Evolutionary conservation across 306 rosid species (phyloP).

Genomic region (Ormosia semicastrata): DNA sequence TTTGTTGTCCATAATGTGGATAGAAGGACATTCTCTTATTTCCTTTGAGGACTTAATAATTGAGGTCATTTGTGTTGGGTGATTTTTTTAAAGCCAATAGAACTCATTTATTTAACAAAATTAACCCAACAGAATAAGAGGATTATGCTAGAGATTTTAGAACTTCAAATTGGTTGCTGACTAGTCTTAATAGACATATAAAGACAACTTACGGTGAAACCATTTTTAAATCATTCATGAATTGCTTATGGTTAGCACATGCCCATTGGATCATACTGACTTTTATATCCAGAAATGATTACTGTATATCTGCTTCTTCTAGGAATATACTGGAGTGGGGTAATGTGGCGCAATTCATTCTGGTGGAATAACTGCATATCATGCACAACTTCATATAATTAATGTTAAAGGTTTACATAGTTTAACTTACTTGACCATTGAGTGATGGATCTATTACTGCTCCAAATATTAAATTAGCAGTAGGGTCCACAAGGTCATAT

Average conservation of each 20-base stretch:
- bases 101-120: slow-evolving; percentile 4
- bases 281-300: not conserved
- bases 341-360: slow-evolving; percentile 6
- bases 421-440: slow-evolving; percentile 88
- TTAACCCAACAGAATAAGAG: not conserved
- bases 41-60: not conserved
- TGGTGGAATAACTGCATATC: not conserved
- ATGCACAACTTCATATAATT: slow-evolving; percentile 2
- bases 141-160: not conserved
- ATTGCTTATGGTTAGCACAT: not conserved
- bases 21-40: not conserved
- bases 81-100: not conserved
- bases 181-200: not conserved
- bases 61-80: not conserved
- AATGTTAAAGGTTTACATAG: not conserved
- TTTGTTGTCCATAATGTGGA: not conserved
- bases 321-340: not conserved
- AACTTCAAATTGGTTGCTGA: not conserved
- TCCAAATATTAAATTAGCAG: slow-evolving; percentile 95
- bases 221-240: not conserved
- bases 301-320: slow-evolving; percentile 8
- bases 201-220: not conserved
- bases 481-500: slow-evolving; percentile 98
- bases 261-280: not conserved
- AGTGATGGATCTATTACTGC: slow-evolving; percentile 98